Conservation (phyloP, 805 yeast genomes). For the Lachancea sp. region DNA sequence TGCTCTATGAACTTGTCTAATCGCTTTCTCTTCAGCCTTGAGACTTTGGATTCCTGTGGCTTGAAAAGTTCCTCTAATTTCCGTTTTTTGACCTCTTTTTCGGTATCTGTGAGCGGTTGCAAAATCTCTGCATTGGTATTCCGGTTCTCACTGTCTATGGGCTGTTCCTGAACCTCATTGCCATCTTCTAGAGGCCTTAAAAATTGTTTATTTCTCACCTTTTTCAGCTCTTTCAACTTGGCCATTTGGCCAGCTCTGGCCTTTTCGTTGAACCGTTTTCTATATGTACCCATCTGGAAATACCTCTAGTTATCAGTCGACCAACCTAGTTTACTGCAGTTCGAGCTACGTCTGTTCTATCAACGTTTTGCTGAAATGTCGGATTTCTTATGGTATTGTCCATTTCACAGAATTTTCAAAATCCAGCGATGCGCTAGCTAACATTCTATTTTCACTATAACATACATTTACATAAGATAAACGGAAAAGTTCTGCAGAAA, state of each 20-base stretch:
- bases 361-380: neutral
- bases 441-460: too few species aligned
- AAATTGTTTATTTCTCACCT: conserved; percentile 66
- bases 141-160: conserved; percentile 14
- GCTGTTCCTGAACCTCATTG: conserved; percentile 21
- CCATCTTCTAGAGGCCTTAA: conserved; percentile 42
- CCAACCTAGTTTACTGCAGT: too few species aligned
- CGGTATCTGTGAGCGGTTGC: conserved; percentile 57
- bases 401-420: neutral
- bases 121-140: conserved; percentile 58
- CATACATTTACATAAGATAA: too few species aligned
- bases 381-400: too few species aligned
- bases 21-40: conserved; percentile 67
- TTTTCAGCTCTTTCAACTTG: conserved; percentile 62
- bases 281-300: conserved; percentile 84
- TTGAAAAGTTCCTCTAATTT: conserved; percentile 52
- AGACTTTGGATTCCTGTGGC: conserved; percentile 62
- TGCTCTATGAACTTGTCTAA: conserved; percentile 89
- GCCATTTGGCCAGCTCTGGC: conserved; percentile 82
- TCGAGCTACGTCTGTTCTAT: too few species aligned
- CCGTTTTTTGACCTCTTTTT: conserved; percentile 58
- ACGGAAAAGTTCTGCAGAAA: too few species aligned
- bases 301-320: too few species aligned
- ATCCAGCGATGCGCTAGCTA: neutral
- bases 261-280: conserved; percentile 75